Conservation (phyloP, 208 protist genomes). For the Angomonas deanei region DNA sequence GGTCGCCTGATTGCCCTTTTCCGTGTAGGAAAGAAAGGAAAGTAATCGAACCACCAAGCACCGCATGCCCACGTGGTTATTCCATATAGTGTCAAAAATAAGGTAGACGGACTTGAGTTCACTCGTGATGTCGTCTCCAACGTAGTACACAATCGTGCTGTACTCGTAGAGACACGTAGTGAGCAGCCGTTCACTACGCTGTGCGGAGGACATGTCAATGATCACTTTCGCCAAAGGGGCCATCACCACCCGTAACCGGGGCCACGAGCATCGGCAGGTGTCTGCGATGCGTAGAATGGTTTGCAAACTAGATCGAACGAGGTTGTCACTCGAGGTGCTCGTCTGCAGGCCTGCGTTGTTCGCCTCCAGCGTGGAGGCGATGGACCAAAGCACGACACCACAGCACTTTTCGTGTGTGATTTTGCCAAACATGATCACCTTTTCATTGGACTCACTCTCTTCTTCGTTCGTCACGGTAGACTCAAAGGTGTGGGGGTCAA, state of each 20-base stretch:
- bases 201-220: slow-evolving; percentile 22
- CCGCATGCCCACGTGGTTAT: slow-evolving; percentile 42
- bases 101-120: slow-evolving; percentile 39
- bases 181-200: slow-evolving; percentile 33
- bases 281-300: slow-evolving; percentile 77
- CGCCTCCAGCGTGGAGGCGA: slow-evolving; percentile 48
- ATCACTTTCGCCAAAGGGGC: slow-evolving; percentile 51
- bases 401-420: slow-evolving; percentile 73
- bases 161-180: slow-evolving; percentile 61
- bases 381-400: slow-evolving; percentile 45
- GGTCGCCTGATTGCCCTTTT: slow-evolving; percentile 29
- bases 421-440: slow-evolving; percentile 22
- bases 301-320: slow-evolving; percentile 15
- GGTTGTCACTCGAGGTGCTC: too few species aligned
- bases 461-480: slow-evolving; percentile 28
- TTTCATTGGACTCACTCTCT: slow-evolving; percentile 24
- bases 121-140: slow-evolving; percentile 30
- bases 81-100: slow-evolving; percentile 69
- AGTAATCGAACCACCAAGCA: slow-evolving; percentile 78
- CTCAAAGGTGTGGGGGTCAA: slow-evolving; percentile 77
- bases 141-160: slow-evolving; percentile 60
- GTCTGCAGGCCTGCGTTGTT: slow-evolving; percentile 26
- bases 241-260: slow-evolving; percentile 56
- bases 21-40: slow-evolving; percentile 43
- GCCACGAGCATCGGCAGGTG: slow-evolving; percentile 50